Evolutionary conservation across 1,284 basidiomycete genomes (phyloP), one percentile per base, ranked within the genome.

Genomic region (Sporisorium iseilematis-ciliati): DNA sequence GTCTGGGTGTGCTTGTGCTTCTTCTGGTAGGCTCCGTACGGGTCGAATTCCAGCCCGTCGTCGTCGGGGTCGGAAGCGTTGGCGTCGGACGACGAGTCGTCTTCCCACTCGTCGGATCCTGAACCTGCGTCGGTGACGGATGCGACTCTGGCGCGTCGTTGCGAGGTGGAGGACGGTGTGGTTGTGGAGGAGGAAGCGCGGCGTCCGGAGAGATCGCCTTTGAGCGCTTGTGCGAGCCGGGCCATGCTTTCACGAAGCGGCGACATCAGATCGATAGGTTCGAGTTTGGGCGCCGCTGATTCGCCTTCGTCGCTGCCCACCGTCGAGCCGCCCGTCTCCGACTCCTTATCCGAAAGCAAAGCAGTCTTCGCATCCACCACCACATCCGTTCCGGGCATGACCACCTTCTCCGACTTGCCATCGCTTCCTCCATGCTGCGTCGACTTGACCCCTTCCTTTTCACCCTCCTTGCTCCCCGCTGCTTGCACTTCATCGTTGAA

Each of bases 21-120:
- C 67, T 77, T 77, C 57, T 69, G 57, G 46, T 70, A 68, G 10
- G 71, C 64, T 16, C 67, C 67, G 63, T 75, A 79, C 14, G 78
- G 78, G 54, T 80, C 78, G 45, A 80, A 75, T 49, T 80, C 78
- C 25, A 80, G 55, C 6, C 74, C 78, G 43, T 80, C 78, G 43
- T 77, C 74, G 52, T 65, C 58, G 31, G 52, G 51, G 31, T 55
- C 51, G 25, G 52, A 23, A 2, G 40, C 18, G n/a, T 20, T 50
- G 11, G 40, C 54, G n/a, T 50, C 57, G 21, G 57, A 53, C 8
- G 62, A 12, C 12, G 45, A 65, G 25, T 74, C 69, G 43, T 76
- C 73, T 31, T 78, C 77, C 69, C 67, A 76, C 12, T 66, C 64
- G 43, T 66, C 71, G 3, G 65, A 69, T 25, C 60, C 75, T 4